Percentiles rank a stretch among this genome's conserved stretches.
Evolutionary conservation across 2,329 filamentous ascomycete genomes (phyloP).

Genomic region (Aspergillus alliaceus): DNA sequence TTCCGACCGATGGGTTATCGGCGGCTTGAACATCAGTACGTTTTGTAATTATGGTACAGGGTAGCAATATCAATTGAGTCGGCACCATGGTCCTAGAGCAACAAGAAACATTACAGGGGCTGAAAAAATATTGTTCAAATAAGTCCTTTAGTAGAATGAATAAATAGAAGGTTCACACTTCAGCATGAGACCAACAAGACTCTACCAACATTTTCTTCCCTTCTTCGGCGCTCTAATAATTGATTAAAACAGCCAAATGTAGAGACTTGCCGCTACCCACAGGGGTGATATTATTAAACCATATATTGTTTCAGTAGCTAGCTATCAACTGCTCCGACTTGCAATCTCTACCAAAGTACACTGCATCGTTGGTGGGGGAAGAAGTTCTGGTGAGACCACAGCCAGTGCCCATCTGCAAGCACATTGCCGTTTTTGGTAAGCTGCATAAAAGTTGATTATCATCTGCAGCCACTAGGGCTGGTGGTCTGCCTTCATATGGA

Average conservation of each 20-base stretch:
- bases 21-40: not conserved
- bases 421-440: constrained; percentile 19
- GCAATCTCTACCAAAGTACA: not conserved
- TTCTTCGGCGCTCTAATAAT: not conserved
- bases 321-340: not conserved
- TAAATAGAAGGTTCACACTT: not conserved
- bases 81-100: not conserved
- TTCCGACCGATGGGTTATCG: not conserved
- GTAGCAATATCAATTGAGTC: not conserved
- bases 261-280: not conserved
- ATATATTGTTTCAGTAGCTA: not conserved
- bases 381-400: not conserved
- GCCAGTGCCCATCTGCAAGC: constrained; percentile 6
- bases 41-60: too few relatives aligned
- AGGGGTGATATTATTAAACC: not conserved
- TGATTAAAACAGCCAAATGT: not conserved
- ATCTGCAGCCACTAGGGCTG: constrained; percentile 21
- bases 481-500: constrained; percentile 6
- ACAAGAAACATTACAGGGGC: not conserved
- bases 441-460: constrained; percentile 20
- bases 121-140: not conserved
- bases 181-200: not conserved
- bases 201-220: not conserved
- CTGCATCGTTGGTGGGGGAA: not conserved
- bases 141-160: not conserved